Percentiles rank a stretch among this genome's conserved stretches.
Evolutionary conservation across 1,139 yeast species (phyloP).

Genomic region (Debaryomycetaceae sp.): DNA sequence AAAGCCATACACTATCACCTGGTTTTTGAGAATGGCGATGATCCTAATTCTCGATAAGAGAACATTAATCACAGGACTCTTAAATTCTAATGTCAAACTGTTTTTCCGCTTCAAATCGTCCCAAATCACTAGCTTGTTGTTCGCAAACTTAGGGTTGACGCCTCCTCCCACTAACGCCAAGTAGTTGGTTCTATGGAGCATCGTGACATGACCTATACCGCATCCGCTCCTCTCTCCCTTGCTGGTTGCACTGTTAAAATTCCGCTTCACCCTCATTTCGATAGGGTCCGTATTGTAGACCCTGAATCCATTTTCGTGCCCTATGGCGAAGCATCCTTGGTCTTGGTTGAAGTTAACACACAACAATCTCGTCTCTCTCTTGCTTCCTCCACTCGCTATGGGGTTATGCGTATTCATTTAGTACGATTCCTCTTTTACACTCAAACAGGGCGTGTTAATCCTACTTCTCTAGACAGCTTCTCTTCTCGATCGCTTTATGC

Average conservation of each 20-base stretch:
- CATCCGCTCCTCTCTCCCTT: slow-evolving; percentile 14
- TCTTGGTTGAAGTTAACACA: slow-evolving; percentile 81
- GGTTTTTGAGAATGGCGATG: slow-evolving; percentile 64
- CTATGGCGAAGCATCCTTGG: slow-evolving; percentile 83
- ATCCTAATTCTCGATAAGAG: slow-evolving; percentile 72
- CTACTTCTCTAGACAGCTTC: too few species aligned
- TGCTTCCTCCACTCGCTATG: slow-evolving; percentile 13
- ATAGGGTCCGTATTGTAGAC: slow-evolving; percentile 90
- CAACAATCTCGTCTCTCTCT: slow-evolving; percentile 41
- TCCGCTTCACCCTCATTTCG: slow-evolving; percentile 71
- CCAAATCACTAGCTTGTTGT: slow-evolving; percentile 81
- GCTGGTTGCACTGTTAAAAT: slow-evolving; percentile 23
- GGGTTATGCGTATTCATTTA: slow-evolving; percentile 40
- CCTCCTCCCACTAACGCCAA: slow-evolving; percentile 91
- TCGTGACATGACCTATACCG: slow-evolving; percentile 73
- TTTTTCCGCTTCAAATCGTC: slow-evolving; percentile 81
- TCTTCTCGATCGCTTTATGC: not conserved
- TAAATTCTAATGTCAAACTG: slow-evolving; percentile 72
- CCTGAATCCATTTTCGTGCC: slow-evolving; percentile 76
- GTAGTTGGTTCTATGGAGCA: slow-evolving; percentile 89
- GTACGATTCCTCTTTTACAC: not conserved
- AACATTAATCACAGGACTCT: slow-evolving; percentile 70
- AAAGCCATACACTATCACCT: slow-evolving; percentile 74
- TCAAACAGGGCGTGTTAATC: not conserved
- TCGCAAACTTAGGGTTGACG: slow-evolving; percentile 67